These are phyloP conservation scores for Lentinus tigrinus DNA, from an alignment of 768 basidiomycete genomes.

Conservation along the genomic window DNA sequence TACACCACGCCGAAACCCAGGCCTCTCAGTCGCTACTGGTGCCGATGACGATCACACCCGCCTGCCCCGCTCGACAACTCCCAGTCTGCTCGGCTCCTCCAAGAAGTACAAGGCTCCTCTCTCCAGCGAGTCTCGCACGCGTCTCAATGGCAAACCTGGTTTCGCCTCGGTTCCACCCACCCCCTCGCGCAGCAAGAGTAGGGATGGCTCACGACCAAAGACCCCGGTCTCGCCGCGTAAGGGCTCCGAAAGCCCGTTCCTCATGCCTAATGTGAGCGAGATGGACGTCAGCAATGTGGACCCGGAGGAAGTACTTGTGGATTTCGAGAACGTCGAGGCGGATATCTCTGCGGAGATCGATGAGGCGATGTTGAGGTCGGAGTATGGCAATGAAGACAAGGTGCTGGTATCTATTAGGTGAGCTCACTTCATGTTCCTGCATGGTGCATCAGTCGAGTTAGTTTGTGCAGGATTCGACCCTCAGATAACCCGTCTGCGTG, in stretches of 20 bases:
- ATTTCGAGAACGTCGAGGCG: conserved; percentile 69
- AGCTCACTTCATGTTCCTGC: too few species aligned
- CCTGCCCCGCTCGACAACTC: conserved; percentile 36
- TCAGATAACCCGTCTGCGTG: conserved; percentile 53
- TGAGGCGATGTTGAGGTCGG: conserved; percentile 48
- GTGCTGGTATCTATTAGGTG: conserved; percentile 85
- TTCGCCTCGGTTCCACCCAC: conserved; percentile 52
- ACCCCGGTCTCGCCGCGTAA: conserved; percentile 35
- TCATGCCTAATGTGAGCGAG: conserved; percentile 52
- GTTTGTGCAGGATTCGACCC: conserved; percentile 57
- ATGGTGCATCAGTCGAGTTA: neutral
- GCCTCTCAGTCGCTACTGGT: conserved; percentile 34
- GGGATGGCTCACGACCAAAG: conserved; percentile 32
- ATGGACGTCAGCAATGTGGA: conserved; percentile 78
- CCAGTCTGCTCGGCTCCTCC: conserved; percentile 40
- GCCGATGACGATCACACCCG: conserved; percentile 30
- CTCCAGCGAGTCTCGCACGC: conserved; percentile 41
- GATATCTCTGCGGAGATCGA: conserved; percentile 74
- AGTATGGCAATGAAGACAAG: conserved; percentile 77
- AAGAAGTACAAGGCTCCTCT: conserved; percentile 72
- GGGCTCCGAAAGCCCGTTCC: conserved; percentile 47
- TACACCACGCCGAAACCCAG: conserved; percentile 50
- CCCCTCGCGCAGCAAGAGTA: conserved; percentile 41
- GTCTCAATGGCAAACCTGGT: conserved; percentile 19
- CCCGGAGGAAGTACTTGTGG: conserved; percentile 73